Conservation (phyloP, 176 grass and related monocot genomes). For the Canna indica region DNA sequence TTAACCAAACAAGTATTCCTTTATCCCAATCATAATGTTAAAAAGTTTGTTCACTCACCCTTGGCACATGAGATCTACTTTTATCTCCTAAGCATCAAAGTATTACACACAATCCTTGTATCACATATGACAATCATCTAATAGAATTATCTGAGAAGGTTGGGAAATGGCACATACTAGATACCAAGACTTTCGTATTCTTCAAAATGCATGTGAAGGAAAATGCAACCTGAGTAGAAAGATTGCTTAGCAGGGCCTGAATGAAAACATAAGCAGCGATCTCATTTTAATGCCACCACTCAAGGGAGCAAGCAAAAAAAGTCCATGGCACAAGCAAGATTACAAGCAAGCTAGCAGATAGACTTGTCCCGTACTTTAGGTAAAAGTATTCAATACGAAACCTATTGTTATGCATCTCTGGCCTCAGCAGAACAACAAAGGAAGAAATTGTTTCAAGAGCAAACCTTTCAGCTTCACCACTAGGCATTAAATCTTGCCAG, state of each 20-base stretch:
- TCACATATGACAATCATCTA: background rate
- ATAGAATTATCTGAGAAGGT: background rate
- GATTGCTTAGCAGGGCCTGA: background rate
- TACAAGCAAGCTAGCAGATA: background rate
- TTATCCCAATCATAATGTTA: background rate
- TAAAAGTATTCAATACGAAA: background rate
- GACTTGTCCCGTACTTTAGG: background rate
- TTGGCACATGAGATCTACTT: background rate
- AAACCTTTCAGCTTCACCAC: constrained; percentile 93
- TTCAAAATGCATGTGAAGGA: background rate
- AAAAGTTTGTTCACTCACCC: background rate
- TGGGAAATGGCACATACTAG: background rate
- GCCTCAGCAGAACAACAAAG: background rate
- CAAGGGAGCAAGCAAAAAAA: background rate
- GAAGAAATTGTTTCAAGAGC: constrained; percentile 3
- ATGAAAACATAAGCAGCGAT: background rate
- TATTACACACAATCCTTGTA: background rate
- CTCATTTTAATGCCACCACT: background rate
- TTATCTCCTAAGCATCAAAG: background rate
- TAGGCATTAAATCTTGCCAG: constrained; percentile 61
- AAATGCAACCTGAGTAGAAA: too few species aligned
- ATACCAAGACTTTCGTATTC: background rate
- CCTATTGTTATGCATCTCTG: background rate
- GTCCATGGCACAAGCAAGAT: background rate
- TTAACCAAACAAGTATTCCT: too few species aligned